phyloP scores from a whole-genome alignment of 768 basidiomycete species.

The Glaciozyma antarctica region DNA sequence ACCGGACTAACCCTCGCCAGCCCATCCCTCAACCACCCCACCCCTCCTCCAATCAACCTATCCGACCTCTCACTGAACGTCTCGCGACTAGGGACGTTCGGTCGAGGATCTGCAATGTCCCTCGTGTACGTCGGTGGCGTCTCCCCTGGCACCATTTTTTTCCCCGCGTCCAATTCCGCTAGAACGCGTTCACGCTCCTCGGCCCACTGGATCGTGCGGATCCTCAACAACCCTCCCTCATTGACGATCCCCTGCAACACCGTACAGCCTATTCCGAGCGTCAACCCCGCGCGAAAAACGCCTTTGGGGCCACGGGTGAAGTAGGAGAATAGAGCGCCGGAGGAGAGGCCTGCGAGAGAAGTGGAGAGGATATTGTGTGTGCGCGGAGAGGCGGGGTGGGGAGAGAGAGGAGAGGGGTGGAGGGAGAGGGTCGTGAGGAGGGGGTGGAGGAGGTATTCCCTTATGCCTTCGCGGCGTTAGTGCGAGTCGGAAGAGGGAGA shows the following conservation, averaged over 20 bases:
- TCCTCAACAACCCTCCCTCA: constrained; percentile 24
- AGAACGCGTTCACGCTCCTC: constrained; percentile 1
- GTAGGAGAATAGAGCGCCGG: constrained; percentile 25
- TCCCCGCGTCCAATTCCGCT: neutral
- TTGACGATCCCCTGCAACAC: constrained; percentile 29
- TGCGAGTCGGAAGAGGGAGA: constrained; percentile 3
- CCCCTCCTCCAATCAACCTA: neutral
- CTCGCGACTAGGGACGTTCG: constrained; percentile 15
- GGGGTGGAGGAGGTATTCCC: constrained; percentile 19
- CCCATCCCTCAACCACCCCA: neutral
- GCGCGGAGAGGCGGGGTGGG: neutral
- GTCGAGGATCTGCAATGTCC: neutral
- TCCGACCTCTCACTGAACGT: constrained; percentile 28
- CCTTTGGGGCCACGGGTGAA: constrained; percentile 7
- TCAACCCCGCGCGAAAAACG: constrained; percentile 18
- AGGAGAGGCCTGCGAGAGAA: constrained; percentile 6
- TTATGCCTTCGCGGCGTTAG: constrained; percentile 12
- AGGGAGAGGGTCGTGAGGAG: constrained; percentile 11
- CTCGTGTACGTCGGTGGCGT: neutral
- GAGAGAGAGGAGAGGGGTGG: constrained; percentile 10
- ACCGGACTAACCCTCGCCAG: constrained; percentile 1
- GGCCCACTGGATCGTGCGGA: constrained; percentile 14
- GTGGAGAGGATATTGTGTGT: constrained; percentile 25
- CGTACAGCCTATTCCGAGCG: constrained; percentile 26
- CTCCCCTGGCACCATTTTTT: neutral